Evolutionary conservation across 2,329 filamentous ascomycete species (phyloP), one percentile per base, ranked within the genome.

Genomic region (Neofusicoccum laricinum): DNA sequence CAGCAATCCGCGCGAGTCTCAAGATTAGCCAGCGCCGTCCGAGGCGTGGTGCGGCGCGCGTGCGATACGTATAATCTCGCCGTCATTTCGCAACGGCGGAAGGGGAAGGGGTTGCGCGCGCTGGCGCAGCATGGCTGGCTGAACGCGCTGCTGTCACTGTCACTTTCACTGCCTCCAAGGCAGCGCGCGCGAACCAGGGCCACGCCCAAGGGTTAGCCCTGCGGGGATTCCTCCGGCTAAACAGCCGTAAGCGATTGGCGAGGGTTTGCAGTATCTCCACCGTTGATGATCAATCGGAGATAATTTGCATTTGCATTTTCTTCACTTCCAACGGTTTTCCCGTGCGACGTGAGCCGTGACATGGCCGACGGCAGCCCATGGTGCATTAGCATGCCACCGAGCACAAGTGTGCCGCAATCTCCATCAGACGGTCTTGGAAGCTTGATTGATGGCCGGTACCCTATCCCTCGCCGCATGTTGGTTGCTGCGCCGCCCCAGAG

Each of bases 251-350:
- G 66, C 69, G 71, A 72, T 71, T 71, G 69, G 72, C 70, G 71
- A 74, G 59, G 70, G 73, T 73, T 71, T 69, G 70, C 65, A 75
- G 72, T 71, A 76, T 73, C 71, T 69, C 65, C 67, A 64, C 71
- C 69, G 67, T 68, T 66, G 73, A 68, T 73, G 70, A 76, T 76
- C 71, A 73, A 68, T 68, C 68, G 68, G 67, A 66, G 67, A 59
- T 71, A 69, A 75, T 76, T 76, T 71, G 72, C 66, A 75, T 76
- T 76, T 71, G 72, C 66, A 59, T 69, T 62, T 66, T 63, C 51
- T 58, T 64, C 46, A 36, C 45, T 53, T 64, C 55, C 58, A 64
- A 61, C 62, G 62, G 65, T 58, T 65, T 65, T 61, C 43, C 41
- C 41, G 48, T 61, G 36, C 64, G 57, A 65, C 57, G 21, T 36